Evolutionary conservation across 139 green algal genomes (phyloP), one percentile per base, ranked within the genome.

Genomic region (Chlamydomonas eustigma): DNA sequence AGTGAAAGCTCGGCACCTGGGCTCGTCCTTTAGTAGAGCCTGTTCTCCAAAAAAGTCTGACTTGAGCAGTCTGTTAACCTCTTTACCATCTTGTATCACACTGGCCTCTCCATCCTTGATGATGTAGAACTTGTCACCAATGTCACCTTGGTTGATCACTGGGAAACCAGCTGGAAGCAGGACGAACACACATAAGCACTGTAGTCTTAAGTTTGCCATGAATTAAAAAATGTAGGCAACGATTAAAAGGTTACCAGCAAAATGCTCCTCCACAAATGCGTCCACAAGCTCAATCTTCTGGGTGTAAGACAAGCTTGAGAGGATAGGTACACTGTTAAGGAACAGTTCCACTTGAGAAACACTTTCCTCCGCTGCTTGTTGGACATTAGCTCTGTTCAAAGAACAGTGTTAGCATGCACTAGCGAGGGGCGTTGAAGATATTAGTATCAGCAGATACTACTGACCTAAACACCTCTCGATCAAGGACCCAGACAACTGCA

Each of bases 31-130:
- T 22, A 97, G 87, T 77, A 98, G 83, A 2, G 91, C 90, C 18
- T 83, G 68, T 83, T 97, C 95, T 0, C 95, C 95, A 80, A 98
- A 98, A 76, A 94, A 97, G 85, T 97, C 93, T 18, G 86, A 79
- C 8, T 87, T 88, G 85, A 96, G 97, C 34, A 98, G 89, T 67
- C 93, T 85, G 86, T 97, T 97, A 1, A 97, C 90, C 78, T 90
- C 88, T 73, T 81, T 82, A 50, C 71, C 82, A 30, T 74, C 84
- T 74, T 82, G 63, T 3, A 84, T 39, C 24, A 90, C 85, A 31
- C 66, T 44, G 2, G 80, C 85, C 76, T 90, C 85, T 39, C 85
- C 85, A 71, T 93, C 87, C 80, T 95, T 95, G 76, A 98, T 91
- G 71, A 98, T 95, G 86, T 95, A 98, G 76, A 97, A 98, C 39